Evolutionary conservation across 441 rosid species (phyloP).

Genomic region (Jatropha podagrica): DNA sequence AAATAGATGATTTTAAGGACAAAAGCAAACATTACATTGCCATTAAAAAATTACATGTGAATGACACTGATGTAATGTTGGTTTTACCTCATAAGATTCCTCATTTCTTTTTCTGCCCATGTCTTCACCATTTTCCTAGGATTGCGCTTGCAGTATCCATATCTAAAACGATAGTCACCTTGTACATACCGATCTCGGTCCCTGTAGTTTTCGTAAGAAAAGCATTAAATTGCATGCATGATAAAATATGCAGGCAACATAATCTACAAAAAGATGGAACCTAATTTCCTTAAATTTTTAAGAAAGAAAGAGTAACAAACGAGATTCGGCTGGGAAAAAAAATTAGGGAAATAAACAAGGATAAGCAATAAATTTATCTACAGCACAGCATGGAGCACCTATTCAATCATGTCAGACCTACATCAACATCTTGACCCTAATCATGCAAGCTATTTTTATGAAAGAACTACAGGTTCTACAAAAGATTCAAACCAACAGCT

Average conservation of each 20-base stretch:
- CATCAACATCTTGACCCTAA: too few species aligned
- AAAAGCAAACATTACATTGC: background rate
- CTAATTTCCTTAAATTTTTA: background rate
- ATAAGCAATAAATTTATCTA: background rate
- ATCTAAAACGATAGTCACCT: conserved; percentile 94
- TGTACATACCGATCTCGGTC: conserved; percentile 94
- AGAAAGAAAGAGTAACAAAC: background rate
- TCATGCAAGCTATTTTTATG: too few species aligned
- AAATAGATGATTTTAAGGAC: background rate
- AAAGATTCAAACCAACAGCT: too few species aligned
- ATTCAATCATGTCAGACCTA: background rate
- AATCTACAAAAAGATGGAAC: background rate
- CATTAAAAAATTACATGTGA: conserved; percentile 1
- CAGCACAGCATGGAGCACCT: background rate
- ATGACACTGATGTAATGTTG: background rate
- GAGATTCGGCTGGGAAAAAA: background rate
- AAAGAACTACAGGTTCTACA: too few species aligned
- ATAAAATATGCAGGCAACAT: background rate
- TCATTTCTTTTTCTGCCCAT: conserved; percentile 98
- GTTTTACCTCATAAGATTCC: conserved; percentile 84
- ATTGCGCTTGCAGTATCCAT: conserved; percentile 94
- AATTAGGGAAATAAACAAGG: background rate
- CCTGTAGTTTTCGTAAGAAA: conserved; percentile 40
- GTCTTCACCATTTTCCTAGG: conserved; percentile 97
- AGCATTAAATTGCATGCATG: conserved; percentile 9